Percentiles rank a stretch among this genome's conserved stretches.
These are phyloP conservation scores for Penicillium desertorum DNA, from an alignment of 495 filamentous ascomycete species.

Conservation along the genomic window DNA sequence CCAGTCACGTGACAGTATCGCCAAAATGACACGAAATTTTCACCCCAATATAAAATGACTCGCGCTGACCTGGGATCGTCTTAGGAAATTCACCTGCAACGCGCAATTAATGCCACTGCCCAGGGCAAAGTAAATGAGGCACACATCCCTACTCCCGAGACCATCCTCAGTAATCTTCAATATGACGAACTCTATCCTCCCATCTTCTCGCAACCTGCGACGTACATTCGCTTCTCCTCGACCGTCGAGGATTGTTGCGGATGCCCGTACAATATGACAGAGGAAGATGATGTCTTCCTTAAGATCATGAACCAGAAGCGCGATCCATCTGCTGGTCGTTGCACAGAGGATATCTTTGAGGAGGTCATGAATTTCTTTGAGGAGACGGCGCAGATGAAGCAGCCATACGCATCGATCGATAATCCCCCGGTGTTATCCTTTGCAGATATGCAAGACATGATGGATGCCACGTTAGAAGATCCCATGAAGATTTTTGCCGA, in stretches of 20 bases:
- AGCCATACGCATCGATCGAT: conserved; percentile 87
- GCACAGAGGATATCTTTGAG: conserved; percentile 89
- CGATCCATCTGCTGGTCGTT: conserved; percentile 54
- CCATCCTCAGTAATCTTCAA: conserved; percentile 66
- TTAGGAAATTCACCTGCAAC: conserved; percentile 98
- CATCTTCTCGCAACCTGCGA: conserved; percentile 75
- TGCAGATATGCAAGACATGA: conserved; percentile 73
- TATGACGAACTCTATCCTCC: conserved; percentile 88
- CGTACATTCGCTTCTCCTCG: conserved; percentile 96
- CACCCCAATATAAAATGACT: conserved; percentile 15
- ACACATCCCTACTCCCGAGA: conserved; percentile 85
- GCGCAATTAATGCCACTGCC: conserved; percentile 75
- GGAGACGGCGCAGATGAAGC: conserved; percentile 72
- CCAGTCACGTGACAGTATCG: conserved; percentile 55
- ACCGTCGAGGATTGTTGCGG: conserved; percentile 93
- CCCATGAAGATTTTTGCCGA: conserved; percentile 72
- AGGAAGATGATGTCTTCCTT: conserved; percentile 83
- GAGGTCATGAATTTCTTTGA: conserved; percentile 94
- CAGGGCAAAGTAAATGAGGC: conserved; percentile 70
- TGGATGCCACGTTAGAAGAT: conserved; percentile 69
- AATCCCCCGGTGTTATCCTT: conserved; percentile 74
- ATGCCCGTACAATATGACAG: conserved; percentile 87
- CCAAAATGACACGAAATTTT: conserved; percentile 34
- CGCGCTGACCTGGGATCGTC: conserved; percentile 21
- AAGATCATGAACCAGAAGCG: conserved; percentile 78